Base-by-base conservation (phyloP, 768 basidiomycete species). In the Amanita jacksonii region DNA sequence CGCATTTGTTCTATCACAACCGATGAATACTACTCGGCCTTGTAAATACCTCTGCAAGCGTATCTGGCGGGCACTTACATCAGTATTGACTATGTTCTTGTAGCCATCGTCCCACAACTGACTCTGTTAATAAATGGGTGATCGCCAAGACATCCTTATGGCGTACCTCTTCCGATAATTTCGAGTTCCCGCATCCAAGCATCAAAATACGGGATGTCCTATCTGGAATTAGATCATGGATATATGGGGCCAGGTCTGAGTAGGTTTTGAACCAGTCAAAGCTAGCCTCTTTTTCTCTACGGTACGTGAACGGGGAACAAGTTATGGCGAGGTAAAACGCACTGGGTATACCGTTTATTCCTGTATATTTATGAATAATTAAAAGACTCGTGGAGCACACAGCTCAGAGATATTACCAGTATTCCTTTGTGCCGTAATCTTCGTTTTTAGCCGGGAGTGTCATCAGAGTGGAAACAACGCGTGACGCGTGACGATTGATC, bases 261-360 rank as follows among this genome's bases (percentile, higher is more conserved):
- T 89, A 91, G 7, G 79, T 77, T 58, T 87, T 89, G 67, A 89
- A 89, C 88, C 88, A 91, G 62, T 91, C 88, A 49, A 85, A 89
- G 5, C 73, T 65, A 3, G 63, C 63, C n/a, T 76, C 74, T 9
- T 7, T 19, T 59, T 83, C 79, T 53, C 84, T 85, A 52, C 45
- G 30, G 43, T 15, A 20, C 13, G 16, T 36, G 16, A 40, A 27
- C 25, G 35, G 40, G 47, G 27, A 38, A n/a, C 15, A 16, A 16
- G 34, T 13, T 2, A 18, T 8, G 18, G 22, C 8, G 3, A 9
- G 18, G 22, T 7, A 22, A 16, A 5, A 63, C 70, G 61, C 52
- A 85, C 84, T 72, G 64, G n/a, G 66, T 59, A 52, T 87, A 86
- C 61, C 85, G 72, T 47, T 69, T 64, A 59, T 87, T 70, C 85